Conservation (phyloP, 1,284 basidiomycete species). For the Flammula alnicola region DNA sequence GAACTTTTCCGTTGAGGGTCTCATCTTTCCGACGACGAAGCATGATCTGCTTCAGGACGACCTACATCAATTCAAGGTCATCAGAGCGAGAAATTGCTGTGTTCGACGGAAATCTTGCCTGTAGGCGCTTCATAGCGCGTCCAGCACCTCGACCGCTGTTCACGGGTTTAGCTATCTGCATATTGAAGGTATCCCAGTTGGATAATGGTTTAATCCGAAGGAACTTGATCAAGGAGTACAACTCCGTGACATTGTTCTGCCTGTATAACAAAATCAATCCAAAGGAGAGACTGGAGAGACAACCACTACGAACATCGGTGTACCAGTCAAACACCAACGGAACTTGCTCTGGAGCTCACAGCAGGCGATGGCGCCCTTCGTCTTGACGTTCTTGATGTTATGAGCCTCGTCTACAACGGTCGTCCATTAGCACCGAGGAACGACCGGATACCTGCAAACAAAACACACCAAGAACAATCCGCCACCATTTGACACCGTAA, state of each 20-base stretch:
- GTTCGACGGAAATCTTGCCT: constrained; percentile 48
- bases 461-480: constrained; percentile 79
- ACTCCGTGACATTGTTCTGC: constrained; percentile 89
- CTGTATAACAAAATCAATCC: constrained; percentile 35
- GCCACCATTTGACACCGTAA: constrained; percentile 83
- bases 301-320: constrained; percentile 70
- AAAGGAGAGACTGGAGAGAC: neutral
- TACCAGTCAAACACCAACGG: constrained; percentile 91
- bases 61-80: constrained; percentile 41
- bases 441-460: neutral
- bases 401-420: constrained; percentile 87
- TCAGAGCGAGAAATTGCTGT: neutral
- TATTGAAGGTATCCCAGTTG: constrained; percentile 80
- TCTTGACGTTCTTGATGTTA: constrained; percentile 93
- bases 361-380: constrained; percentile 84
- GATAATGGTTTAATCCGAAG: constrained; percentile 85
- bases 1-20: constrained; percentile 80
- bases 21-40: constrained; percentile 89
- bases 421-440: constrained; percentile 4
- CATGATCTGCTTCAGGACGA: constrained; percentile 89
- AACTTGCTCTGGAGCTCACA: constrained; percentile 79
- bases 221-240: constrained; percentile 91
- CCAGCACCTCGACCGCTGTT: constrained; percentile 68
- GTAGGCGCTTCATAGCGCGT: constrained; percentile 83
- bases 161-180: constrained; percentile 81